Evolutionary conservation across 768 basidiomycete species (phyloP), one percentile per base, ranked within the genome.

Genomic region (Pisolithus orientalis): DNA sequence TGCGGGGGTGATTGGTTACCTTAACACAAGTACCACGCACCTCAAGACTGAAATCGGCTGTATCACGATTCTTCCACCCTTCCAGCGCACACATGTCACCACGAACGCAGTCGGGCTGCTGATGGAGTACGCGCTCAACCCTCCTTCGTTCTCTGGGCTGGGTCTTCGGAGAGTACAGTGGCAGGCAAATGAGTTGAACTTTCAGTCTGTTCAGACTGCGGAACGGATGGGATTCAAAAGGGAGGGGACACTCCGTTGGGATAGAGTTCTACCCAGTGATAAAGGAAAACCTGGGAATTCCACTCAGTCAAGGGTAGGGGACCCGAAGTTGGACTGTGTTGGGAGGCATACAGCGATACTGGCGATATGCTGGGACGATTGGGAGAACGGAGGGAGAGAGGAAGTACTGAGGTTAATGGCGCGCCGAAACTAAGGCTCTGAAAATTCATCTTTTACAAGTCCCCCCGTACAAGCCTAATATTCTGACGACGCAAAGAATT

Each of bases 61-160:
- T 53, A 69, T 84, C 27, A 64, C 80, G 47, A 76, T 79, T 42
- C 65, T 80, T 0, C 80, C 82, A 0, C 61, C 60, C 0, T 87
- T 82, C 62, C 83, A 84, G 53, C 71, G 79, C 14, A 85, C 81
- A 0, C 80, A 85, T 58, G 75, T 86, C 38, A 75, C 79, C 5
- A 74, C 80, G 2, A 75, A 78, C 55, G 74, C 75, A 1, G 64
- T 73, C 21, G 78, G 78, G 0, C 61, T 80, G 5, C 65, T 80
- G 10, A 69, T 88, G 29, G 67, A 72, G 25, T 78, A 73, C 48
- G 65, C 75, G 9, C 63, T 77, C 9, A 67, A 76, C 49, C 53
- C 67, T 1, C 74, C 78, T 0, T n/a, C 32, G 13, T 16, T 39
- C 1, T 64, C 70, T 27, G 72, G 72, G 2, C 60, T 76, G 6